Evolutionary conservation across 2,329 filamentous ascomycete genomes (phyloP).

Genomic region (Tolypocladium sp.): DNA sequence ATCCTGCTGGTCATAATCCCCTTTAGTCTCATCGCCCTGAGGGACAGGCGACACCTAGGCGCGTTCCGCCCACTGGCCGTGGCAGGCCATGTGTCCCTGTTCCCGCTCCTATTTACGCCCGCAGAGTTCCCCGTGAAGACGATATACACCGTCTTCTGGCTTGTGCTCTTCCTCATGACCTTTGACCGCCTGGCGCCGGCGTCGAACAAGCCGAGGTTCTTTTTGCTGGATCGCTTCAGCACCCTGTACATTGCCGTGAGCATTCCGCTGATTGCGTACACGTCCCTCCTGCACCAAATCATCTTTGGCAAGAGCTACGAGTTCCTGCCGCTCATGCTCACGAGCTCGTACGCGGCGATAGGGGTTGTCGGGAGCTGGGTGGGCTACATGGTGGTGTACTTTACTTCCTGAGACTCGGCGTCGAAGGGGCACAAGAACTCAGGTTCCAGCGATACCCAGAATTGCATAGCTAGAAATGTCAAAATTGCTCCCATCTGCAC

Average conservation of each 20-base stretch:
- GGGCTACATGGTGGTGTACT: constrained; percentile 88
- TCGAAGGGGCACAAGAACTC: not conserved
- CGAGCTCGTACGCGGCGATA: constrained; percentile 84
- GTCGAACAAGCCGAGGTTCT: constrained; percentile 69
- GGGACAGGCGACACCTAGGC: constrained; percentile 80
- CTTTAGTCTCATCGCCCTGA: constrained; percentile 84
- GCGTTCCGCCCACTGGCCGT: constrained; percentile 90
- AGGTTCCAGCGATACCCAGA: constrained; percentile 12
- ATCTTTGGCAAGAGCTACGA: constrained; percentile 76
- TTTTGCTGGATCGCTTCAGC: constrained; percentile 84
- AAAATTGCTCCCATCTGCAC: not conserved
- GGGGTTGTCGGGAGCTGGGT: constrained; percentile 96
- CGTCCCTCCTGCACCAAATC: constrained; percentile 73
- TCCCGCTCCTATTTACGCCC: constrained; percentile 85
- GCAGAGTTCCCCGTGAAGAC: constrained; percentile 93
- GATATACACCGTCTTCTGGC: constrained; percentile 86
- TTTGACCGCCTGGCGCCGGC: constrained; percentile 87
- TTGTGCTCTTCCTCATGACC: constrained; percentile 72
- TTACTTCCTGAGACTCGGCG: constrained; percentile 38
- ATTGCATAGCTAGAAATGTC: constrained; percentile 1
- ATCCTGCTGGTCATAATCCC: constrained; percentile 90
- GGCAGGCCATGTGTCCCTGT: constrained; percentile 88
- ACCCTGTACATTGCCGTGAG: constrained; percentile 82
- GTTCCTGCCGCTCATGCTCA: constrained; percentile 95
- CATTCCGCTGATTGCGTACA: constrained; percentile 83